Percentiles rank a stretch among this genome's conserved stretches.
These are phyloP conservation scores for Terfezia boudieri DNA, from an alignment of 495 filamentous ascomycete genomes.

Conservation along the genomic window DNA sequence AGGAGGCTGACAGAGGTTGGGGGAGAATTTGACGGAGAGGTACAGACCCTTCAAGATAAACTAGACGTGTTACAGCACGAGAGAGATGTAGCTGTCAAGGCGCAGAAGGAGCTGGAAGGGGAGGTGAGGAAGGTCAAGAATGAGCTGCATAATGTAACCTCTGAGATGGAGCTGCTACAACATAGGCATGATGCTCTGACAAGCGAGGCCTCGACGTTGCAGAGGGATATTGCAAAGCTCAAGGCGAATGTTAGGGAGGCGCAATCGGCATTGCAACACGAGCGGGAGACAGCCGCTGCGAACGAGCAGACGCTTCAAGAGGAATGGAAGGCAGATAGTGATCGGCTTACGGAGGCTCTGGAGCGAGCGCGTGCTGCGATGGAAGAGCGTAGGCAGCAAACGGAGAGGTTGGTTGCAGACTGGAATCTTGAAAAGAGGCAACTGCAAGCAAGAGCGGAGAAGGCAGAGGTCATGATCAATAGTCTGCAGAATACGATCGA, in stretches of 20 bases:
- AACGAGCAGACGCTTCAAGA: slow-evolving; percentile 10
- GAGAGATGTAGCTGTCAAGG: slow-evolving; percentile 9
- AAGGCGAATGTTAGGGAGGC: slow-evolving; percentile 25
- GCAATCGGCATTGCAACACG: slow-evolving; percentile 21
- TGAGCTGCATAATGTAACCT: slow-evolving; percentile 32
- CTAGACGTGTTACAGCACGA: slow-evolving; percentile 9
- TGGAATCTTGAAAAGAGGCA: slow-evolving; percentile 45
- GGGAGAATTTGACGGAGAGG: slow-evolving; percentile 17
- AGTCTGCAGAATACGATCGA: slow-evolving; percentile 53
- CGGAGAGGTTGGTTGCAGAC: slow-evolving; percentile 44
- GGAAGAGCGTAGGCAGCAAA: slow-evolving; percentile 49
- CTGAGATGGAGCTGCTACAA: slow-evolving; percentile 51
- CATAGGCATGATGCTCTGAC: slow-evolving; percentile 46
- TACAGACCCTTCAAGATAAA: slow-evolving; percentile 3
- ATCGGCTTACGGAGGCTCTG: slow-evolving; percentile 41
- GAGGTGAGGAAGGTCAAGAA: slow-evolving; percentile 30
- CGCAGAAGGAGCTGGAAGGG: slow-evolving; percentile 14
- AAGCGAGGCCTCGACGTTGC: slow-evolving; percentile 41
- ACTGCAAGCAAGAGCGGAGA: slow-evolving; percentile 41
- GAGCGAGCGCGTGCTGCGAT: slow-evolving; percentile 46
- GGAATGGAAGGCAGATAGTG: slow-evolving; percentile 41
- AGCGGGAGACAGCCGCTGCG: slow-evolving; percentile 8
- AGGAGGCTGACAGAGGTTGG: slow-evolving; percentile 20
- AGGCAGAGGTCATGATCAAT: slow-evolving; percentile 42
- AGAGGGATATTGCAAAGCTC: slow-evolving; percentile 30